Evolutionary conservation across 192 early-diverging fungal genomes (phyloP), one percentile per base, ranked within the genome.

Genomic region (Entomortierella beljakovae): DNA sequence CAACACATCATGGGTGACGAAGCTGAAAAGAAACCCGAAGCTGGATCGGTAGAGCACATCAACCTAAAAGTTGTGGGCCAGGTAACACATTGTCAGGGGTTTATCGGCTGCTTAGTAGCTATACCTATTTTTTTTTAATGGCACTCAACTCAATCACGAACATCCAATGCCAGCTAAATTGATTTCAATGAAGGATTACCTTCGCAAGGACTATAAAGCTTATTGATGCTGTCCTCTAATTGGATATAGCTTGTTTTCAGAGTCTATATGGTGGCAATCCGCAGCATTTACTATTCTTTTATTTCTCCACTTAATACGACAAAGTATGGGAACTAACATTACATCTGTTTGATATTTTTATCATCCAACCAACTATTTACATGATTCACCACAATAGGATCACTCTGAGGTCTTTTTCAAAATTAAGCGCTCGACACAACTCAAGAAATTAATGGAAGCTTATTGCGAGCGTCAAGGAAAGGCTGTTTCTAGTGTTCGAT

Each of bases 361-460:
- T n/a, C n/a, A n/a, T n/a, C n/a, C n/a, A n/a, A n/a, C n/a, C n/a
- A n/a, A n/a, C n/a, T n/a, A n/a, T n/a, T n/a, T n/a, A n/a, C n/a
- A n/a, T n/a, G n/a, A n/a, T n/a, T n/a, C n/a, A n/a, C 18, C 68
- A 50, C 34, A 28, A 15, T 63, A 94, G 95, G 96, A 89, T 79
- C 87, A 83, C 66, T 89, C 88, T 53, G 93, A 94, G 70, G 89
- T 94, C 16, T 91, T 92, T 82, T 99, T 99, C 86, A 99, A 97
- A 85, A 99, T 99, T 83, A 99, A 98, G 84, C 89, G 92, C 35
- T 85, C 90, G 11, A 98, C 97, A 31, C 94, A 91, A 63, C 88
- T 99, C 26, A 90, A 91, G 57, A 97, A 97, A 68, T 82, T 99
- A 57, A 97, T 99, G 94, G 94, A 96, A 56, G 95, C 97, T 10